Evolutionary conservation across 768 basidiomycete genomes (phyloP).

Genomic region (Mycena sanguinolenta): DNA sequence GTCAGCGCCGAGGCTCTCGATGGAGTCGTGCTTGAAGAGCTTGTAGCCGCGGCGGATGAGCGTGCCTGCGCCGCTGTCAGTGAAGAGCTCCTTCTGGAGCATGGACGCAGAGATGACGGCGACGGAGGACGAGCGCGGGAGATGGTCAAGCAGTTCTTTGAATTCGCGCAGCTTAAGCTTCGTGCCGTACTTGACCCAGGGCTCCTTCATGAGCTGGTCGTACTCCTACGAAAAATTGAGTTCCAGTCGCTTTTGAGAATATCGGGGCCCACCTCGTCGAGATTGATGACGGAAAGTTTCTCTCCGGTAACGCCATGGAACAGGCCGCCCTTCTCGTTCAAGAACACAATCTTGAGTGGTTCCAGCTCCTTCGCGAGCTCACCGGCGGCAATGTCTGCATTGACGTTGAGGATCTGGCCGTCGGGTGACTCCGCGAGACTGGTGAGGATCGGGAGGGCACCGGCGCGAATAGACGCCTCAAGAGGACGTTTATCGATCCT

Average conservation of each 20-base stretch:
- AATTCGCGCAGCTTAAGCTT: constrained; percentile 99
- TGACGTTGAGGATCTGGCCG: constrained; percentile 99
- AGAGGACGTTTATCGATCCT: constrained; percentile 95
- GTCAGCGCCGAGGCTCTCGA: constrained; percentile 91
- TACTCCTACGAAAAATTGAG: constrained; percentile 75
- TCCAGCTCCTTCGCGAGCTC: constrained; percentile 98
- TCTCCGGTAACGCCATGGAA: constrained; percentile 98
- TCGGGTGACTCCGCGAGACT: constrained; percentile 94
- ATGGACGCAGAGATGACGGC: constrained; percentile 95
- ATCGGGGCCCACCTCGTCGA: constrained; percentile 82
- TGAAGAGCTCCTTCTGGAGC: constrained; percentile 98
- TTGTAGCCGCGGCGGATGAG: constrained; percentile 99
- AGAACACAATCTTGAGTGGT: constrained; percentile 97
- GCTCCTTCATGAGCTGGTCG: constrained; percentile 94
- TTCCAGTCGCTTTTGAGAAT: constrained; percentile 9
- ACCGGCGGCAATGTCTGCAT: constrained; percentile 98
- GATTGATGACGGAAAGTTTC: constrained; percentile 95
- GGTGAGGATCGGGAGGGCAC: constrained; percentile 95
- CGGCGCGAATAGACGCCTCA: constrained; percentile 96
- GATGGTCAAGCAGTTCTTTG: constrained; percentile 98
- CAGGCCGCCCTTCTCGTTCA: constrained; percentile 98
- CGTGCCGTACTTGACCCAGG: constrained; percentile 99
- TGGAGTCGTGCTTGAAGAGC: constrained; percentile 88
- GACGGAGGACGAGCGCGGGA: constrained; percentile 97
- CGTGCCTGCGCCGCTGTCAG: constrained; percentile 97